Conservation (phyloP, 352 stramenopile species). For the Globisporangium ultimum region DNA sequence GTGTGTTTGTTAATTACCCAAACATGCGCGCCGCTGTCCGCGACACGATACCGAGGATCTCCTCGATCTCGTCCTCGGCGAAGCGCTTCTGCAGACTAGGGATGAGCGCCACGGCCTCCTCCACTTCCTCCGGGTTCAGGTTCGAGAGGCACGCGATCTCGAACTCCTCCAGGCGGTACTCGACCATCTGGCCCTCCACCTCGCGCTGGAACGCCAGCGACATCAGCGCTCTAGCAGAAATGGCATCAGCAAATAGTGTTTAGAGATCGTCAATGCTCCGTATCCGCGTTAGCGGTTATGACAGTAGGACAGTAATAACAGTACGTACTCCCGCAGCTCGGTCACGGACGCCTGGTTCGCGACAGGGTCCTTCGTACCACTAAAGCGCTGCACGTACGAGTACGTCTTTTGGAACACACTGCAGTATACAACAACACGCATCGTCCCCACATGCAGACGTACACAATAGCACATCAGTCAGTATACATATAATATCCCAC, state of each 20-base stretch:
- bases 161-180: constrained; percentile 86
- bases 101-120: constrained; percentile 86
- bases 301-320: too few species aligned
- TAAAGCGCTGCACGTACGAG: constrained; percentile 90
- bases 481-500: too few species aligned
- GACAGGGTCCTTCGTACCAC: constrained; percentile 89
- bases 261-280: background rate
- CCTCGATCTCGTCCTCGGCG: constrained; percentile 87
- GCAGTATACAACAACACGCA: constrained; percentile 2
- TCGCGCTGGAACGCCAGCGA: constrained; percentile 82
- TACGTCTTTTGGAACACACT: constrained; percentile 92
- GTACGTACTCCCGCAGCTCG: constrained; percentile 80
- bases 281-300: background rate
- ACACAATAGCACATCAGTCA: background rate
- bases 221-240: constrained; percentile 64
- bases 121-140: constrained; percentile 86
- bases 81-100: constrained; percentile 88
- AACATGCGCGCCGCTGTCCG: constrained; percentile 87
- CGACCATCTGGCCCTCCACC: constrained; percentile 58
- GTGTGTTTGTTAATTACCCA: constrained; percentile 27
- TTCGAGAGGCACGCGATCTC: constrained; percentile 90
- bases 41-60: constrained; percentile 87
- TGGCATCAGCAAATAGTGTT: background rate
- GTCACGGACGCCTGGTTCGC: constrained; percentile 88
- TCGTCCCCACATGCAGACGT: background rate